phyloP scores from a whole-genome alignment of 495 filamentous ascomycete genomes.

The Neurospora discreta region DNA sequence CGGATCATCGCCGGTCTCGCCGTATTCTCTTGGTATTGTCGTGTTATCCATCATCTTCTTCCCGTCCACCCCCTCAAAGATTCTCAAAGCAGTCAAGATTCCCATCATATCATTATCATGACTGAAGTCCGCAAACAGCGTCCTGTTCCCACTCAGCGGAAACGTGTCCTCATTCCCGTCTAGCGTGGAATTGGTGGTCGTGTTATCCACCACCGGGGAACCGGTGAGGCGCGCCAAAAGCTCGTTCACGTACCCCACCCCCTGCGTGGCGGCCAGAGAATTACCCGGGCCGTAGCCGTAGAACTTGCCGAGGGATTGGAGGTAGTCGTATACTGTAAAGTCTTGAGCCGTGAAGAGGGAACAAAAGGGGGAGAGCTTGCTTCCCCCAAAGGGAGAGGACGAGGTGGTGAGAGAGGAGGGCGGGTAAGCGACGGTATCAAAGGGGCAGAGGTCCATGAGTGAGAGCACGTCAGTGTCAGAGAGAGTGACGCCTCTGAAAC shows the following conservation, averaged over 20 bases:
- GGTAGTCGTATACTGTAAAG: conserved; percentile 68
- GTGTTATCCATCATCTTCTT: conserved; percentile 30
- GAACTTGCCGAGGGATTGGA: conserved; percentile 64
- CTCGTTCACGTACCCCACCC: conserved; percentile 77
- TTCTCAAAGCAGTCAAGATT: conserved; percentile 59
- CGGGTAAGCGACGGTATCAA: conserved; percentile 54
- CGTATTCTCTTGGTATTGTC: conserved; percentile 10
- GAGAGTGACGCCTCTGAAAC: conserved; percentile 49
- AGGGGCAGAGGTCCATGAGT: conserved; percentile 82
- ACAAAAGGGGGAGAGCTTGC: conserved; percentile 54
- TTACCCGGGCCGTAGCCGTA: conserved; percentile 70
- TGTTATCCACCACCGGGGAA: conserved; percentile 54
- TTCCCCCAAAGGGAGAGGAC: conserved; percentile 24
- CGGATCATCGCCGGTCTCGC: not conserved
- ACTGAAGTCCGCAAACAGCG: conserved; percentile 72
- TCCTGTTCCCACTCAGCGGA: conserved; percentile 47
- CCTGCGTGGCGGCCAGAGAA: conserved; percentile 66
- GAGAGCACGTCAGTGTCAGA: conserved; percentile 44
- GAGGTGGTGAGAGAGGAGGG: conserved; percentile 54
- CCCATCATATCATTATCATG: conserved; percentile 78
- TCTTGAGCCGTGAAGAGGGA: conserved; percentile 55
- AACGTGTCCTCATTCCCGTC: conserved; percentile 52
- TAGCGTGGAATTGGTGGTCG: conserved; percentile 61
- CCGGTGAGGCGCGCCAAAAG: conserved; percentile 66
- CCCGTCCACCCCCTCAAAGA: conserved; percentile 43